A percentile compares a stretch with the other conserved stretches of the same genome.
These are phyloP conservation scores for Cenchrus americanus DNA, from an alignment of 176 grass and related monocot species.

Conservation along the genomic window DNA sequence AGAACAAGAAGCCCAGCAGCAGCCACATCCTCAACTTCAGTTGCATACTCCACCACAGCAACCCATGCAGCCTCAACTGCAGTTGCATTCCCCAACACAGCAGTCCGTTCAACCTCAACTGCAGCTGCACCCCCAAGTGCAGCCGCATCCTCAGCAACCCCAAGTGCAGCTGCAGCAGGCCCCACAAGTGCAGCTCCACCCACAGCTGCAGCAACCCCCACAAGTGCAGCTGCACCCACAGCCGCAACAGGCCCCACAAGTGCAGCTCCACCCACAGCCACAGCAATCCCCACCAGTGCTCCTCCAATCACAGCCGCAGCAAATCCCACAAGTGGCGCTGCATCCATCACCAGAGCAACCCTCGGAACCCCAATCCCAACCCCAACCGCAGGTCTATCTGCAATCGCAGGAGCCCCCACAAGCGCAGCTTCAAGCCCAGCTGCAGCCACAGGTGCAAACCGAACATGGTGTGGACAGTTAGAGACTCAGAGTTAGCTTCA, in stretches of 20 bases:
- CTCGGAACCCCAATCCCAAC: neutral
- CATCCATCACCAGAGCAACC: neutral
- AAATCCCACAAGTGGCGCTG: neutral
- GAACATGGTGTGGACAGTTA: constrained; percentile 39
- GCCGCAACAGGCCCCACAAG: neutral
- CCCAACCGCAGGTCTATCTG: constrained; percentile 16
- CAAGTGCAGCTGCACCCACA: neutral
- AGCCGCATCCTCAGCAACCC: constrained; percentile 33
- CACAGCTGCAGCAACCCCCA: constrained; percentile 23
- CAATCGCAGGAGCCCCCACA: constrained; percentile 36
- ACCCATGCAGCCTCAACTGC: constrained; percentile 20
- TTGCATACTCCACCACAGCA: constrained; percentile 36
- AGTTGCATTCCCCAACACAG: constrained; percentile 34
- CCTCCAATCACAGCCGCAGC: neutral
- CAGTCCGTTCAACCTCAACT: constrained; percentile 26
- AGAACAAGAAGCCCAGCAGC: constrained; percentile 49
- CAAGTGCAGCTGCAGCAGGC: constrained; percentile 11
- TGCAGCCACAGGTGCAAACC: neutral
- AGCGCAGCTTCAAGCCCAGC: constrained; percentile 29
- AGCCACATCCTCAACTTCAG: constrained; percentile 46
- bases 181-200: neutral
- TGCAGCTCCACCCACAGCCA: neutral
- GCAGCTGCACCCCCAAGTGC: constrained; percentile 29
- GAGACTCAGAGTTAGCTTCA: constrained; percentile 27
- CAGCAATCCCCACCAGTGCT: neutral